Evolutionary conservation across 352 stramenopile species (phyloP).

Genomic region (Globisporangium heterothallicum): DNA sequence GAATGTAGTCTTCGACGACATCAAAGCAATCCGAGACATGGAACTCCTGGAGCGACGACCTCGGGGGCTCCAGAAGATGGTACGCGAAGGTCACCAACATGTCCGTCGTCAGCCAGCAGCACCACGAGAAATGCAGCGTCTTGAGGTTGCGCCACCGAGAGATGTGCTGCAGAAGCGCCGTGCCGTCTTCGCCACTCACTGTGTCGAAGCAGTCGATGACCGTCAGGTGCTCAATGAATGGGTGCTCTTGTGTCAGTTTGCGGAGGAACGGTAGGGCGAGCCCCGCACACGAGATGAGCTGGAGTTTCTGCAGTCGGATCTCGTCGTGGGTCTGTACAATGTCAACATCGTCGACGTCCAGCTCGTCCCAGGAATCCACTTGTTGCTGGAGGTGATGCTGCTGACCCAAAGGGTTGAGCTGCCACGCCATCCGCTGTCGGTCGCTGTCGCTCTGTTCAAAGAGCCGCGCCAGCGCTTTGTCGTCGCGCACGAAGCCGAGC

Average conservation of each 20-base stretch:
- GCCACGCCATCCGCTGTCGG: slow-evolving; percentile 40
- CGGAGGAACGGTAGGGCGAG: slow-evolving; percentile 46
- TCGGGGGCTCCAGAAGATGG: slow-evolving; percentile 50
- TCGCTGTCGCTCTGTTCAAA: slow-evolving; percentile 30
- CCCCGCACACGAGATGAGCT: slow-evolving; percentile 62
- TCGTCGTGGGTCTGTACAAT: slow-evolving; percentile 57
- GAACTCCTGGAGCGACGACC: slow-evolving; percentile 38
- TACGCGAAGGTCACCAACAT: slow-evolving; percentile 68
- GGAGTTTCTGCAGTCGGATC: slow-evolving; percentile 45
- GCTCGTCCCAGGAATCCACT: slow-evolving; percentile 67
- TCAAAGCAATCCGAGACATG: slow-evolving; percentile 71
- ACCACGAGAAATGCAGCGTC: slow-evolving; percentile 74
- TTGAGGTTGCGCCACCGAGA: slow-evolving; percentile 49
- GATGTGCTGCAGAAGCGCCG: slow-evolving; percentile 43
- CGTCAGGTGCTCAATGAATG: slow-evolving; percentile 48
- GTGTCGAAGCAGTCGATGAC: slow-evolving; percentile 72
- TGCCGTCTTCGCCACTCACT: slow-evolving; percentile 30
- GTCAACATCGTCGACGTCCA: slow-evolving; percentile 64
- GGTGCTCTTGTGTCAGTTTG: slow-evolving; percentile 35
- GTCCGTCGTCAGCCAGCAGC: slow-evolving; percentile 75
- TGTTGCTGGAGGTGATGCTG: slow-evolving; percentile 24
- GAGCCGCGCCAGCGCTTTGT: slow-evolving; percentile 37
- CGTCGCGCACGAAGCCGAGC: slow-evolving; percentile 61
- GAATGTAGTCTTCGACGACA: slow-evolving; percentile 69
- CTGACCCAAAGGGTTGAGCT: slow-evolving; percentile 16